These are phyloP conservation scores for Rusavskia elegans DNA, from an alignment of 495 filamentous ascomycete genomes.

Conservation along the genomic window DNA sequence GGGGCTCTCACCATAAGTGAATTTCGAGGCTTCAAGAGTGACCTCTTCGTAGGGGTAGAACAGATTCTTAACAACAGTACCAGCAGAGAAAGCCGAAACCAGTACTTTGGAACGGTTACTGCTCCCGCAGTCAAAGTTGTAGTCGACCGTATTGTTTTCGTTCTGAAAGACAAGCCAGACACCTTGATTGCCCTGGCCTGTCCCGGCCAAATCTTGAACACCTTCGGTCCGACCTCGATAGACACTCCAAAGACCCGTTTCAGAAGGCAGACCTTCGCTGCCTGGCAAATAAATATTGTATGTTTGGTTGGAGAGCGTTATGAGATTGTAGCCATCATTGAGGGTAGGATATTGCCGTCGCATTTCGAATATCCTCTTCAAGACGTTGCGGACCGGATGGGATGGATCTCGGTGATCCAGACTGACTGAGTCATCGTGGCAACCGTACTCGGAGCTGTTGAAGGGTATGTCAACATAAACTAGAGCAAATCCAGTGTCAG, in stretches of 20 bases:
- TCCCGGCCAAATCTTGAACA: constrained; percentile 24
- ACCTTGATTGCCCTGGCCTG: constrained; percentile 26
- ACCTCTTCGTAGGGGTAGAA: constrained; percentile 36
- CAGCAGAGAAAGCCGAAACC: constrained; percentile 25
- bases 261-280: background rate
- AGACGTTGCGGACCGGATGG: constrained; percentile 31
- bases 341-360: constrained; percentile 29
- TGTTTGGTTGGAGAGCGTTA: constrained; percentile 26
- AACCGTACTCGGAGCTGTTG: constrained; percentile 20
- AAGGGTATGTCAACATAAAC: constrained; percentile 30
- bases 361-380: constrained; percentile 33
- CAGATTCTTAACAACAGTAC: constrained; percentile 31
- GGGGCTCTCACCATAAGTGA: constrained; percentile 10
- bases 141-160: constrained; percentile 25
- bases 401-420: constrained; percentile 37
- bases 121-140: constrained; percentile 23
- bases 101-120: constrained; percentile 18
- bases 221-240: background rate
- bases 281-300: constrained; percentile 29
- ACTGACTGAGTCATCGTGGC: constrained; percentile 31
- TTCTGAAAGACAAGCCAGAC: constrained; percentile 36
- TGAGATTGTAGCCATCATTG: constrained; percentile 29
- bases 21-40: constrained; percentile 16
- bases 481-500: too few relatives aligned
- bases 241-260: background rate